Conservation (phyloP, 345 rosid species). For the Sisymbrium altissimum region DNA sequence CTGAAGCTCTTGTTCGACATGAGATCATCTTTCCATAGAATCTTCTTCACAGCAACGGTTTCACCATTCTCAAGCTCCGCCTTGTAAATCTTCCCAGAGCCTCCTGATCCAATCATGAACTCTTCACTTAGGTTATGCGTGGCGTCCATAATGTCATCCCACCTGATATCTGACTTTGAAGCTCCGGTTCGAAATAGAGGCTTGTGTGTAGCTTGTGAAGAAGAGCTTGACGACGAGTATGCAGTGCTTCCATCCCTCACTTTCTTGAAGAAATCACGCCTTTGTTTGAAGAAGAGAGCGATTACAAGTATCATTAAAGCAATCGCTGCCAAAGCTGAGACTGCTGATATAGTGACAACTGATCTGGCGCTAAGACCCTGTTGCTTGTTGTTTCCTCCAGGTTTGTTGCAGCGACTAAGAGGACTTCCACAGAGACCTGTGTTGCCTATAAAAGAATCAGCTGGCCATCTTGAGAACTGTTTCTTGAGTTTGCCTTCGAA, state of each 20-base stretch:
- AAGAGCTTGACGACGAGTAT: constrained; percentile 53
- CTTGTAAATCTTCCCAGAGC: constrained; percentile 82
- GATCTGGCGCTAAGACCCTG: constrained; percentile 46
- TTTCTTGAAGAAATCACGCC: constrained; percentile 42
- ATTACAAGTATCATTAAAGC: constrained; percentile 55
- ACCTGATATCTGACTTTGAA: constrained; percentile 61
- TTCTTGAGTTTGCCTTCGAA: constrained; percentile 68
- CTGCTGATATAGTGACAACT: constrained; percentile 58
- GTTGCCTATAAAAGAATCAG: constrained; percentile 66
- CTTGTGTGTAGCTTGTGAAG: constrained; percentile 62
- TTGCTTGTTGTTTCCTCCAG: constrained; percentile 24
- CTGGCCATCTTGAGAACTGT: constrained; percentile 79
- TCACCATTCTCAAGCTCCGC: constrained; percentile 66
- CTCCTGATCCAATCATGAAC: constrained; percentile 87
- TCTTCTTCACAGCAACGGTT: constrained; percentile 79
- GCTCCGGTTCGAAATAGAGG: constrained; percentile 57
- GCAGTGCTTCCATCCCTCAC: constrained; percentile 42
- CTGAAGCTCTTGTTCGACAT: constrained; percentile 77
- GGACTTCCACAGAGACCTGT: constrained; percentile 73
- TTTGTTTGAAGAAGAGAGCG: constrained; percentile 47
- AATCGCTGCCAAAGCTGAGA: constrained; percentile 60
- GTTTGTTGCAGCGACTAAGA: constrained; percentile 43
- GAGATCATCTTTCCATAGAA: constrained; percentile 67
- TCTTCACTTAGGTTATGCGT: constrained; percentile 71
- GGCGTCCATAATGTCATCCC: constrained; percentile 87